Conservation (phyloP, 768 basidiomycete species). For the Lactarius deliciosus region DNA sequence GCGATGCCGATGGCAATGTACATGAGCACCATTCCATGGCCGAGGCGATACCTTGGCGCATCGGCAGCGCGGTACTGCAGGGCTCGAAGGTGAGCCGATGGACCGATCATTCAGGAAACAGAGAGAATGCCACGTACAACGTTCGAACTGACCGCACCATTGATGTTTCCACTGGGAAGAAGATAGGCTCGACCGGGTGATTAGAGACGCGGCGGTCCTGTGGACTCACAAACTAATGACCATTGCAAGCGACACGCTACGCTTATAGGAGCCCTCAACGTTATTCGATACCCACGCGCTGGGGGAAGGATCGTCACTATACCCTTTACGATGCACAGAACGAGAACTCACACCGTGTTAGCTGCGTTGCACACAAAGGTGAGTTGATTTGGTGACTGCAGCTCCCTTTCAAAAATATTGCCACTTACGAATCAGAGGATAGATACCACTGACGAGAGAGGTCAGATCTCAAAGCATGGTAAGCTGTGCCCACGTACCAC, state of each 20-base stretch:
- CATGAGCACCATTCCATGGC: slow-evolving; percentile 64
- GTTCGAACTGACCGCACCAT: slow-evolving; percentile 76
- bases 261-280: slow-evolving; percentile 74
- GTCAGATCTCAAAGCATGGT: slow-evolving; percentile 13
- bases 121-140: slow-evolving; percentile 49
- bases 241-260: slow-evolving; percentile 69
- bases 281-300: slow-evolving; percentile 66
- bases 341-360: slow-evolving; percentile 51
- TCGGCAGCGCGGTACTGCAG: slow-evolving; percentile 61
- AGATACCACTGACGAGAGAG: slow-evolving; percentile 55
- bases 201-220: neutral
- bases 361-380: slow-evolving; percentile 40
- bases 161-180: slow-evolving; percentile 58
- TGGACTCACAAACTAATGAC: slow-evolving; percentile 58
- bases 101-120: neutral
- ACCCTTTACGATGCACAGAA: neutral
- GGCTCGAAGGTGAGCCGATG: neutral
- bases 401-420: neutral
- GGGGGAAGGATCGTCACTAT: slow-evolving; percentile 10
- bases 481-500: slow-evolving; percentile 43
- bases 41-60: slow-evolving; percentile 65
- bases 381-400: neutral
- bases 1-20: slow-evolving; percentile 68
- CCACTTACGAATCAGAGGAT: slow-evolving; percentile 65
- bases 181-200: slow-evolving; percentile 2